These are phyloP conservation scores for Phytophthora sojae DNA, from an alignment of 352 stramenopile species.

Conservation along the genomic window DNA sequence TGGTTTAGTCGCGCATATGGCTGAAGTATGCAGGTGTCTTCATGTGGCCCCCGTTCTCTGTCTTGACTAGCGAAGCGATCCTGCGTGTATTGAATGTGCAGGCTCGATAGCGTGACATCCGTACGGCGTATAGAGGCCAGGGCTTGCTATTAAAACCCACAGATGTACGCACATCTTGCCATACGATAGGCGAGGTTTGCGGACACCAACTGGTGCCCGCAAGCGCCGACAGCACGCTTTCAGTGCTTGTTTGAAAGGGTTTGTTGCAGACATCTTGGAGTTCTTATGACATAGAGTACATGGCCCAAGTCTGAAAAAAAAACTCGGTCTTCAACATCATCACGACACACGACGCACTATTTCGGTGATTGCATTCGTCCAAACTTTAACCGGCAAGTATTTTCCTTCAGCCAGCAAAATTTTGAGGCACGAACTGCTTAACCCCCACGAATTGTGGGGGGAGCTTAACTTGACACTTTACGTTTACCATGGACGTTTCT, in stretches of 20 bases:
- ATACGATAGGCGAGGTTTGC: not conserved
- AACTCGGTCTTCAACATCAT: not conserved
- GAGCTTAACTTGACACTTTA: not conserved
- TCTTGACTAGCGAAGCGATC: not conserved
- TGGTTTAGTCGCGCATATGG: not conserved
- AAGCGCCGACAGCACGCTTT: not conserved
- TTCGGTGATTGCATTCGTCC: not conserved
- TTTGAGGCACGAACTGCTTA: not conserved
- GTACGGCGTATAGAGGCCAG: not conserved
- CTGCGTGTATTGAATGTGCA: not conserved
- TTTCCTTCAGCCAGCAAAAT: not conserved
- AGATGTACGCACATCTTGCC: not conserved
- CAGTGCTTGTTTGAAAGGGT: not conserved
- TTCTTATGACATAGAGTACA: not conserved
- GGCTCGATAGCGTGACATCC: not conserved
- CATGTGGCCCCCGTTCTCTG: not conserved
- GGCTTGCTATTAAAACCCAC: not conserved
- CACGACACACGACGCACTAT: not conserved
- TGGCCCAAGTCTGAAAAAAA: too few relatives aligned
- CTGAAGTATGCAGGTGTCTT: not conserved
- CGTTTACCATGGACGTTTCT: not conserved
- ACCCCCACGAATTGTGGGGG: not conserved
- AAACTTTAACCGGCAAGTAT: too few relatives aligned
- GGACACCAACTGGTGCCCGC: constrained; percentile 4
- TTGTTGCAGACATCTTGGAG: not conserved